These are phyloP conservation scores for Letharia columbiana DNA, from an alignment of 495 filamentous ascomycete species.

Conservation along the genomic window DNA sequence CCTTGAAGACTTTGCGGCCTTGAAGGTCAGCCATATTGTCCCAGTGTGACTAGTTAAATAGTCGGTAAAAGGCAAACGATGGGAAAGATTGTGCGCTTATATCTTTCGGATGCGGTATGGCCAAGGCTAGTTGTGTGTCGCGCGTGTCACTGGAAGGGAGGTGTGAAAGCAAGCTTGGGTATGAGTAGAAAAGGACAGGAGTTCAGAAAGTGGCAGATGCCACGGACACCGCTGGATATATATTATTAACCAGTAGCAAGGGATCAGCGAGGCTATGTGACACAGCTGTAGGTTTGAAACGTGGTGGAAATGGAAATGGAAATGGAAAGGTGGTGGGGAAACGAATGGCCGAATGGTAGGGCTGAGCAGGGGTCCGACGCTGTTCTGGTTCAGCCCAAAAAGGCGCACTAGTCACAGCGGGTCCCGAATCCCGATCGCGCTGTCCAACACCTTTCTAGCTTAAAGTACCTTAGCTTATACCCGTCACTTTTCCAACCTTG, in stretches of 20 bases:
- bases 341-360: slow-evolving; percentile 1
- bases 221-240: neutral
- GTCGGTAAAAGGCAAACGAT: neutral
- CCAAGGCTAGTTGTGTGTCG: neutral
- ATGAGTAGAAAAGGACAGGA: neutral
- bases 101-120: neutral
- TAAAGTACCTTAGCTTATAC: neutral
- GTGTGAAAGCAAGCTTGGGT: neutral
- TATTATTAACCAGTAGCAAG: neutral
- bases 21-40: slow-evolving; percentile 61
- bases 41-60: neutral
- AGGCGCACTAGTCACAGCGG: slow-evolving; percentile 13
- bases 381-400: slow-evolving; percentile 6
- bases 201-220: neutral
- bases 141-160: neutral
- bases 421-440: too few species aligned
- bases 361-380: slow-evolving; percentile 4
- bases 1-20: slow-evolving; percentile 95
- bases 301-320: neutral
- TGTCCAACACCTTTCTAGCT: neutral
- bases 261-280: neutral
- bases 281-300: slow-evolving; percentile 1
- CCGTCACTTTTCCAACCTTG: too few species aligned
- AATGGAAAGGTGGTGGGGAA: neutral
- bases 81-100: neutral